These are phyloP conservation scores for Apostasia shenzhenica DNA, from an alignment of 106 monocot genomes.

Conservation along the genomic window DNA sequence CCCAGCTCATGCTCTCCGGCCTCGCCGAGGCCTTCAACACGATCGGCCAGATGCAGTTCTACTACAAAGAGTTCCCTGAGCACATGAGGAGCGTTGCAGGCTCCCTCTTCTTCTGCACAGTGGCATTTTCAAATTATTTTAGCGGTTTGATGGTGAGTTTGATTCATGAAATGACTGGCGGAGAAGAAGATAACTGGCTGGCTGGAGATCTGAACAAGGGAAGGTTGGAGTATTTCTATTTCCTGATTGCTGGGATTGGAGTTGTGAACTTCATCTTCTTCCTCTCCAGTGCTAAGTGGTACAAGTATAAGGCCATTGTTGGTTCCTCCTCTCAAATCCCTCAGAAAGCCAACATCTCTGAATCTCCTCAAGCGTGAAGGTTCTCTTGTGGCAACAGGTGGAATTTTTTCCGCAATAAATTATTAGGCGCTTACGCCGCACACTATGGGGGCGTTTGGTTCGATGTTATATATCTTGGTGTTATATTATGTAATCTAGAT, in stretches of 20 bases:
- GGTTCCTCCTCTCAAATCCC: background rate
- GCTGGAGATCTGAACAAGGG: constrained; percentile 43
- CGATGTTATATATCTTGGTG: no score
- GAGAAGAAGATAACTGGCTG: constrained; percentile 20
- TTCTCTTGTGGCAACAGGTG: background rate
- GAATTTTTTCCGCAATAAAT: background rate
- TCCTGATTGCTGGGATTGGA: constrained; percentile 29
- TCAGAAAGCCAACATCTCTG: background rate
- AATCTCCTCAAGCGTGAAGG: background rate
- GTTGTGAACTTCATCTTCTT: constrained; percentile 30
- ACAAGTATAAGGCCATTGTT: constrained; percentile 23
- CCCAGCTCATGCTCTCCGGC: constrained; percentile 35
- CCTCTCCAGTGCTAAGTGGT: constrained; percentile 33
- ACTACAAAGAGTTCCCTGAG: constrained; percentile 57
- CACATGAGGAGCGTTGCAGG: constrained; percentile 50
- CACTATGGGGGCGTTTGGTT: no score
- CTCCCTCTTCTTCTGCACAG: constrained; percentile 24
- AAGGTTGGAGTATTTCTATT: constrained; percentile 34
- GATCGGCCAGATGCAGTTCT: constrained; percentile 43
- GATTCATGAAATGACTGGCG: constrained; percentile 19
- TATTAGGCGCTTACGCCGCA: no score
- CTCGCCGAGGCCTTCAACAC: constrained; percentile 45
- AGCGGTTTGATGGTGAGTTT: constrained; percentile 40
- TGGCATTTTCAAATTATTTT: constrained; percentile 32
- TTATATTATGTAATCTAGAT: no score